phyloP scores from a whole-genome alignment of 805 yeast genomes.

The Scheffersomyces coipomensis region DNA sequence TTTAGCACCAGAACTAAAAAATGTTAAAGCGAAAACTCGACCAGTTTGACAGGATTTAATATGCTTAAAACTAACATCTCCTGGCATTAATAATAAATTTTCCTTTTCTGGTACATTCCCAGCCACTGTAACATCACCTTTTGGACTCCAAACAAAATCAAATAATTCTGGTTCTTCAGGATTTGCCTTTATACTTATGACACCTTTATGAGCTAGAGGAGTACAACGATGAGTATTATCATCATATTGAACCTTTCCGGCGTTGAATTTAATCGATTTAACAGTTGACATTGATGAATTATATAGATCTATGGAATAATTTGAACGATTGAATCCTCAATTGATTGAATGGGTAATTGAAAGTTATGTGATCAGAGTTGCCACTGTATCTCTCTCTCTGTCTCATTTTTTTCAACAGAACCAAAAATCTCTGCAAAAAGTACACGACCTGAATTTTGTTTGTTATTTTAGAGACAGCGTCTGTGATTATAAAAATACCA shows the following conservation, averaged over 20 bases:
- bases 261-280: conserved; percentile 58
- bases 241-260: conserved; percentile 72
- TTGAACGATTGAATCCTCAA: too few relatives aligned
- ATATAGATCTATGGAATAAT: too few relatives aligned
- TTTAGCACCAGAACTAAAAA: conserved; percentile 61
- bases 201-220: conserved; percentile 72
- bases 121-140: conserved; percentile 42
- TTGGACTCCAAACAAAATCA: conserved; percentile 72
- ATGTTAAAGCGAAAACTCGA: conserved; percentile 68
- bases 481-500: background rate
- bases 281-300: conserved; percentile 4
- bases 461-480: background rate
- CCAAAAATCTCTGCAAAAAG: background rate
- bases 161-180: conserved; percentile 72
- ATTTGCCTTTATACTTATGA: conserved; percentile 56
- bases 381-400: too few relatives aligned
- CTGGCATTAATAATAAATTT: conserved; percentile 75
- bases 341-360: too few relatives aligned
- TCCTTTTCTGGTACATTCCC: conserved; percentile 45
- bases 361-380: too few relatives aligned
- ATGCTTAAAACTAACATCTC: conserved; percentile 78
- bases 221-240: conserved; percentile 61
- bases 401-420: too few relatives aligned
- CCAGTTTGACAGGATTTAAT: conserved; percentile 72
- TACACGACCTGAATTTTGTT: too few relatives aligned